Percentiles rank a stretch among this genome's conserved stretches.
Conservation (phyloP, 495 filamentous ascomycete species). For the Trichoderma reesei region DNA sequence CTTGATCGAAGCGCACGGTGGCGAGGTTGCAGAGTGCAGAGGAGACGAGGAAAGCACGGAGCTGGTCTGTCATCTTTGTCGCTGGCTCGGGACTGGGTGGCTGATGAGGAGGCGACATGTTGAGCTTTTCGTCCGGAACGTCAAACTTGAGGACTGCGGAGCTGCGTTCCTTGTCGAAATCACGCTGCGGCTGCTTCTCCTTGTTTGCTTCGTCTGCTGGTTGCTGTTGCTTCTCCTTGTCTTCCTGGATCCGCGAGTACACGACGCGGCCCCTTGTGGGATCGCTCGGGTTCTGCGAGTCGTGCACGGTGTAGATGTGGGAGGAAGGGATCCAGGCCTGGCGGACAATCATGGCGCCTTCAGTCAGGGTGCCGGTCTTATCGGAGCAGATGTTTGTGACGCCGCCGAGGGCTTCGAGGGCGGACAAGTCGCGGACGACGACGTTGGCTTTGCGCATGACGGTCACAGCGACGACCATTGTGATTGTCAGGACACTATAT, state of each 20-base stretch:
- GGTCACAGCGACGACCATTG: slow-evolving; percentile 43
- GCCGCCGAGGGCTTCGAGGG: slow-evolving; percentile 73
- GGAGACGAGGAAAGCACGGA: slow-evolving; percentile 56
- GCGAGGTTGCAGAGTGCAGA: slow-evolving; percentile 75
- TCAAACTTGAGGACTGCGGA: slow-evolving; percentile 45
- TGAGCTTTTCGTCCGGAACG: slow-evolving; percentile 36
- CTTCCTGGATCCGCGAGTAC: slow-evolving; percentile 23
- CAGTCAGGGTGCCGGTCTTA: slow-evolving; percentile 77
- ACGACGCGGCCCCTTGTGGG: slow-evolving; percentile 48
- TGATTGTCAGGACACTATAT: slow-evolving; percentile 53
- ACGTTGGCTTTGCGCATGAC: slow-evolving; percentile 31
- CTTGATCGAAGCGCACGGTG: slow-evolving; percentile 49
- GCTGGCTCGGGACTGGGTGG: slow-evolving; percentile 16
- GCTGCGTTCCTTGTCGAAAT: slow-evolving; percentile 43
- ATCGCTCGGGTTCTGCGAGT: slow-evolving; percentile 48
- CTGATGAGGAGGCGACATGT: slow-evolving; percentile 18
- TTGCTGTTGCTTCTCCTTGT: slow-evolving; percentile 8
- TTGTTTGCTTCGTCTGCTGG: slow-evolving; percentile 20
- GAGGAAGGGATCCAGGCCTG: slow-evolving; percentile 68
- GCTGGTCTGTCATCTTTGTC: slow-evolving; percentile 27
- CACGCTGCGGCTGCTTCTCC: slow-evolving; percentile 19
- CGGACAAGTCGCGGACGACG: slow-evolving; percentile 59
- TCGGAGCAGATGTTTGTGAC: slow-evolving; percentile 86
- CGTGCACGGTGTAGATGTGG: slow-evolving; percentile 46
- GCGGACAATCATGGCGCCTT: slow-evolving; percentile 67